Percentiles rank a stretch among this genome's conserved stretches.
phyloP scores from a whole-genome alignment of 441 rosid species.

The Gossypium trilobum region DNA sequence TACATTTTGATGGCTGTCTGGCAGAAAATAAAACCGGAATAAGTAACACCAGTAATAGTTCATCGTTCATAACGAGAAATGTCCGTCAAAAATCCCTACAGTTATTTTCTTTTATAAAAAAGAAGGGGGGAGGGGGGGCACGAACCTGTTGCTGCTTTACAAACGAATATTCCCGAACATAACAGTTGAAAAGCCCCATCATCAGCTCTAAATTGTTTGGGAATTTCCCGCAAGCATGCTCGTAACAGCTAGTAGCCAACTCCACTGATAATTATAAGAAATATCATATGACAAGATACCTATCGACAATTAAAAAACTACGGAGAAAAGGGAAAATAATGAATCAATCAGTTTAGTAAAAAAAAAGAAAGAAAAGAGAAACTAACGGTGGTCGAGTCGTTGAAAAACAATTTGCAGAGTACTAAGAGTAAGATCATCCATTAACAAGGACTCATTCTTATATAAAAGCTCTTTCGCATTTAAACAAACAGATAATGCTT shows the following conservation, averaged over 20 bases:
- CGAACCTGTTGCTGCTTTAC: conserved; percentile 98
- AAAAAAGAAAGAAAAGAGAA: neutral
- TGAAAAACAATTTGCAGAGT: conserved; percentile 89
- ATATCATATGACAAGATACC: neutral
- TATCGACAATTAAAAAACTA: neutral
- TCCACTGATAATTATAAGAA: conserved; percentile 49
- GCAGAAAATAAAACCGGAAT: conserved; percentile 24
- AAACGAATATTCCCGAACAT: conserved; percentile 85
- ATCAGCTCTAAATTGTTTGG: conserved; percentile 77
- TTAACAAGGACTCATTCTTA: conserved; percentile 57
- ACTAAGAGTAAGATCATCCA: conserved; percentile 98
- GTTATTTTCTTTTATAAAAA: neutral
- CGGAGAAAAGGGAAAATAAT: neutral
- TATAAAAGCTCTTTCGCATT: conserved; percentile 68
- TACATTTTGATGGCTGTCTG: conserved; percentile 99
- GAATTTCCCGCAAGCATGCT: conserved; percentile 69
- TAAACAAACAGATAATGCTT: conserved; percentile 59
- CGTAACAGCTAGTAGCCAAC: conserved; percentile 89
- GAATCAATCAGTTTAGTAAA: neutral
- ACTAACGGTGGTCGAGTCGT: conserved; percentile 82
- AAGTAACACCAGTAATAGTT: conserved; percentile 10
- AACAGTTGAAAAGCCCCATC: conserved; percentile 98
- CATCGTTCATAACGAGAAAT: conserved; percentile 1
- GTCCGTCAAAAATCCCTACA: neutral
- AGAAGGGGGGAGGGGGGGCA: neutral